A percentile compares a stretch with the other conserved stretches of the same genome.
Conservation (phyloP, 148 eudicot species). For the Chenopodium suecicum region DNA sequence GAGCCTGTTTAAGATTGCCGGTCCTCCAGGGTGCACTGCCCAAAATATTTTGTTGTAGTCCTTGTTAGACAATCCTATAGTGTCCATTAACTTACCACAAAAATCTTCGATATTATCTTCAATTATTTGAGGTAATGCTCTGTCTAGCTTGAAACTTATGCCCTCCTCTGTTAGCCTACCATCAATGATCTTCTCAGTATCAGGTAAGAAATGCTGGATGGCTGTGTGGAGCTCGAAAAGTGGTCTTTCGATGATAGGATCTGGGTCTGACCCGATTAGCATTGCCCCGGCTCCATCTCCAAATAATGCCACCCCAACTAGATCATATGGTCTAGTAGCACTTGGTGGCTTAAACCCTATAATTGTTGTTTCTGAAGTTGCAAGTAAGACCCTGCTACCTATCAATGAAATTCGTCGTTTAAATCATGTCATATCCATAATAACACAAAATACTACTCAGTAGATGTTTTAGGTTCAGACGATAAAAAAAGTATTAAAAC, state of each 20-base stretch:
- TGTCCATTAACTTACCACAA: slow-evolving; percentile 52
- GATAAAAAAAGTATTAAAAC: background rate
- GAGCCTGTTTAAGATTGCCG: slow-evolving; percentile 78
- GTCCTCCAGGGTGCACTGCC: slow-evolving; percentile 99
- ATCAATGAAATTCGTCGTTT: background rate
- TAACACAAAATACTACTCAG: background rate
- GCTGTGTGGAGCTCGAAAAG: slow-evolving; percentile 82
- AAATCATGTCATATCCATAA: background rate
- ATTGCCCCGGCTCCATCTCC: slow-evolving; percentile 99
- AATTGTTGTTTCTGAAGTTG: slow-evolving; percentile 88
- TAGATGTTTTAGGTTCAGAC: no score
- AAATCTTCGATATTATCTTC: slow-evolving; percentile 79
- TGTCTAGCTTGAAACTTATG: slow-evolving; percentile 73
- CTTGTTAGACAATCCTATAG: slow-evolving; percentile 31
- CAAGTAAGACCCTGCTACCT: slow-evolving; percentile 64
- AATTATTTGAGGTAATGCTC: slow-evolving; percentile 80
- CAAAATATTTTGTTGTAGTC: slow-evolving; percentile 78
- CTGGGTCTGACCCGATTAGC: slow-evolving; percentile 65
- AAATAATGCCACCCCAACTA: slow-evolving; percentile 86
- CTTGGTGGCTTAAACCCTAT: slow-evolving; percentile 92
- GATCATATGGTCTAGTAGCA: slow-evolving; percentile 67
- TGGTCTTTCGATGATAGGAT: slow-evolving; percentile 46
- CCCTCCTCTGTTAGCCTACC: slow-evolving; percentile 95
- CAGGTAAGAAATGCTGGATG: slow-evolving; percentile 78
- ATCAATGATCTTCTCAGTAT: slow-evolving; percentile 79